phyloP scores from a whole-genome alignment of 306 rosid genomes.

The Cucumis cinereus region DNA sequence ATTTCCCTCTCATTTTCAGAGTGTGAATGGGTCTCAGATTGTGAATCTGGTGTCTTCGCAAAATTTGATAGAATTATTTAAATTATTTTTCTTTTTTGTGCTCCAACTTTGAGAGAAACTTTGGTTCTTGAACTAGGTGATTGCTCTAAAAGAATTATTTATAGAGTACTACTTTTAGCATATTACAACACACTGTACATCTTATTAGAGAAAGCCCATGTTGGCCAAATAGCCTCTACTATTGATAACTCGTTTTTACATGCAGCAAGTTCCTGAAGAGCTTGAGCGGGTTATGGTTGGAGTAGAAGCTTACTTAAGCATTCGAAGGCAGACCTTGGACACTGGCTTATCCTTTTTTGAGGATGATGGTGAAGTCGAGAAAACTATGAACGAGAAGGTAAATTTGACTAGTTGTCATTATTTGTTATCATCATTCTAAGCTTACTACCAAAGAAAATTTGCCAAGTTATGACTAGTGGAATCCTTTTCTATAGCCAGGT shows the following conservation, averaged over 20 bases:
- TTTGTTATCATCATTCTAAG: neutral
- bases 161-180: neutral
- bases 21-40: neutral
- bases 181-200: neutral
- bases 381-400: constrained; percentile 50
- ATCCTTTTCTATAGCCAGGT: neutral
- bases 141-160: neutral
- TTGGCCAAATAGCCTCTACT: neutral
- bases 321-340: constrained; percentile 59
- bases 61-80: neutral
- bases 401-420: neutral
- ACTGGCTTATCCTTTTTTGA: constrained; percentile 73
- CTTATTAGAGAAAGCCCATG: neutral
- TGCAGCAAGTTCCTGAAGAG: constrained; percentile 98
- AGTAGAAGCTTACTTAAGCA: constrained; percentile 90
- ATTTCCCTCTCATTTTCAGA: neutral
- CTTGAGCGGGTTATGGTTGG: constrained; percentile 89
- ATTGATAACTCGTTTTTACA: constrained; percentile 3
- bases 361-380: constrained; percentile 46
- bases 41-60: neutral
- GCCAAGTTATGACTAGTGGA: neutral
- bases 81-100: neutral
- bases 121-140: neutral
- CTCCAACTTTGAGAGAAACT: neutral
- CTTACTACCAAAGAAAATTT: neutral